These are phyloP conservation scores for Mucor circinelloides DNA, from an alignment of 371 early-diverging fungal genomes.

Conservation along the genomic window DNA sequence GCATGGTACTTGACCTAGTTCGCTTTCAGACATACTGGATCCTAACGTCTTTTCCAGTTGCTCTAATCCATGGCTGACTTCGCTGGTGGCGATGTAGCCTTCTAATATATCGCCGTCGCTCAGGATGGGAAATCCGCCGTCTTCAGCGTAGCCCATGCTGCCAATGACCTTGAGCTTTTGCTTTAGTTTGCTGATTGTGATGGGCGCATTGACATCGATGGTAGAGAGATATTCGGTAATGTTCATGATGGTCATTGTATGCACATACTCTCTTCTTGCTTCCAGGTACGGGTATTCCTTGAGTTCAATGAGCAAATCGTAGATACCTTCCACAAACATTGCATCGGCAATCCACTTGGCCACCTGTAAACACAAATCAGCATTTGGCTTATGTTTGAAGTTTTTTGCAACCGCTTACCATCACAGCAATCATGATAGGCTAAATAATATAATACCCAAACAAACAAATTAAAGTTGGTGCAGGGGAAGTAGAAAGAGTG, in stretches of 20 bases:
- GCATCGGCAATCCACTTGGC: constrained; percentile 89
- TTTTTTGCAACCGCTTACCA: constrained; percentile 45
- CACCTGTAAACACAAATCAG: constrained; percentile 21
- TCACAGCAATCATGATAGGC: constrained; percentile 90
- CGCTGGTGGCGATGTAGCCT: constrained; percentile 86
- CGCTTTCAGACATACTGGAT: constrained; percentile 37
- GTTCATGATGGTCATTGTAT: constrained; percentile 56
- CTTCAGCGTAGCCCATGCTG: constrained; percentile 64
- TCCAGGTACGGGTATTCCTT: constrained; percentile 88
- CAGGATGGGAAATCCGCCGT: constrained; percentile 88
- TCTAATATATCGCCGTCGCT: constrained; percentile 66
- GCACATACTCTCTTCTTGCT: constrained; percentile 74
- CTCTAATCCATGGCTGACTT: constrained; percentile 77
- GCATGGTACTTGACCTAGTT: constrained; percentile 32
- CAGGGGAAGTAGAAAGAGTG: too few species aligned
- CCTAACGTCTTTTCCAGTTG: constrained; percentile 39
- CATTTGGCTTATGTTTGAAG: neutral
- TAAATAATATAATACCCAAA: constrained; percentile 28
- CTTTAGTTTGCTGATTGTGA: constrained; percentile 59
- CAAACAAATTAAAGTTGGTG: neutral
- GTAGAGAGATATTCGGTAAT: constrained; percentile 52
- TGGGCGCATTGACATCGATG: constrained; percentile 63
- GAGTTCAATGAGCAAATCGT: constrained; percentile 79
- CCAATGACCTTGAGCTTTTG: constrained; percentile 58
- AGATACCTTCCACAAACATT: constrained; percentile 78